A percentile compares a stretch with the other conserved stretches of the same genome.
Conservation (phyloP, 176 grass and related monocot genomes). For the Oryza rufipogon region DNA sequence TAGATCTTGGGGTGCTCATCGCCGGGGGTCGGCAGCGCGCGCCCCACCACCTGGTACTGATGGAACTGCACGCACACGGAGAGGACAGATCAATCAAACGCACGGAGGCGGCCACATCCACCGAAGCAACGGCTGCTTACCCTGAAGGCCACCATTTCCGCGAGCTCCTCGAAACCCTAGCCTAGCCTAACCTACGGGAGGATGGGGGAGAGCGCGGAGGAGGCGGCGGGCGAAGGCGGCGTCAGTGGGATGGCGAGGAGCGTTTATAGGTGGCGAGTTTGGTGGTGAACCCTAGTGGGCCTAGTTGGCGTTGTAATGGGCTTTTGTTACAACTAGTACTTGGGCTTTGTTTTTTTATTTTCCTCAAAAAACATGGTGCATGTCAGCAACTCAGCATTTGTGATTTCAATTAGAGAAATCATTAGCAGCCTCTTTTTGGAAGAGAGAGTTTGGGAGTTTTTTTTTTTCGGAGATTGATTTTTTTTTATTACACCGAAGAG, state of each 20-base stretch:
- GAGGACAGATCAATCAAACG: neutral
- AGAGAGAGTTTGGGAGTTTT: no score
- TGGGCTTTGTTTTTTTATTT: neutral
- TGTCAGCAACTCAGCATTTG: no score
- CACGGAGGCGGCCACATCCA: neutral
- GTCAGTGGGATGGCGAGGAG: neutral
- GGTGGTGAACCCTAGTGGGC: constrained; percentile 50
- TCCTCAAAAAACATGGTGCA: no score
- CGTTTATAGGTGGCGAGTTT: constrained; percentile 28
- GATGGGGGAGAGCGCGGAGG: neutral
- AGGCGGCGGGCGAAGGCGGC: constrained; percentile 33
- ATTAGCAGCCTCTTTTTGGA: no score
- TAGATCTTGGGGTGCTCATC: constrained; percentile 92
- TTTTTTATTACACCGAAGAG: no score
- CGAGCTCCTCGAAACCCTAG: constrained; percentile 23
- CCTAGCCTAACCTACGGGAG: constrained; percentile 32
- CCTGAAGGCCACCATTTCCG: constrained; percentile 64
- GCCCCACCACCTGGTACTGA: constrained; percentile 89
- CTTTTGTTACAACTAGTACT: neutral
- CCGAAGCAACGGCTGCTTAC: constrained; percentile 28
- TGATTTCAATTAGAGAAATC: no score
- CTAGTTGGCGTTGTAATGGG: neutral
- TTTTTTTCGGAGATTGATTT: no score
- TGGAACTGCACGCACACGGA: constrained; percentile 55
- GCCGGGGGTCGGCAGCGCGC: constrained; percentile 62